Evolutionary conservation across 176 grass and related monocot species (phyloP).

Genomic region (Bromus sterilis): DNA sequence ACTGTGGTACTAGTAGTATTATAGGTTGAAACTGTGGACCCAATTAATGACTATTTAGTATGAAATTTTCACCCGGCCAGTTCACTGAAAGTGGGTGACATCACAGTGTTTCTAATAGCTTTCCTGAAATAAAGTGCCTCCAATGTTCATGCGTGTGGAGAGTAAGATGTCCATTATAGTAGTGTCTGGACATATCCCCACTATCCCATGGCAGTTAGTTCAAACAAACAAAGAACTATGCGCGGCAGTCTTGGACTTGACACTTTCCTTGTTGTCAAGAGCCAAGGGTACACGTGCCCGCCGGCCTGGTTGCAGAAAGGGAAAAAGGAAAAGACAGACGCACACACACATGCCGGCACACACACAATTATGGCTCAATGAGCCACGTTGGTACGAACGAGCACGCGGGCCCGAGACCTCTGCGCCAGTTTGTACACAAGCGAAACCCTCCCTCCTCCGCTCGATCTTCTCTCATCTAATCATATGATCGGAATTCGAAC

Average conservation of each 20-base stretch:
- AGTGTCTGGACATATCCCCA: background rate
- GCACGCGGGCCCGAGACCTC: background rate
- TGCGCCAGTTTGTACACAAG: conserved; percentile 12
- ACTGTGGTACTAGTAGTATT: background rate
- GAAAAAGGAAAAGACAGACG: background rate
- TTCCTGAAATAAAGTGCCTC: background rate
- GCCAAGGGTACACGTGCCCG: background rate
- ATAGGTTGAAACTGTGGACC: background rate
- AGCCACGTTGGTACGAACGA: conserved; percentile 36
- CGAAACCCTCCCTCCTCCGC: background rate
- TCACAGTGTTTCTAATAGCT: background rate
- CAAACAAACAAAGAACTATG: background rate
- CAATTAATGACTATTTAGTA: background rate
- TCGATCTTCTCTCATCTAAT: conserved; percentile 10
- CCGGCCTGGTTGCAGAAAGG: background rate
- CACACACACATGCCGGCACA: background rate
- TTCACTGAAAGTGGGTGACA: background rate
- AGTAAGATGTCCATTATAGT: background rate
- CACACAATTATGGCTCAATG: conserved; percentile 36
- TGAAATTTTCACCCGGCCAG: background rate
- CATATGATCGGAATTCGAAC: background rate
- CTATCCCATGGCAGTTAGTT: background rate
- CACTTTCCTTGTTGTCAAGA: background rate
- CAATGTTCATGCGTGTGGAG: background rate
- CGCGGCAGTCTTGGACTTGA: background rate